Conservation (phyloP, 495 filamentous ascomycete genomes). For the Amorphotheca resinae region DNA sequence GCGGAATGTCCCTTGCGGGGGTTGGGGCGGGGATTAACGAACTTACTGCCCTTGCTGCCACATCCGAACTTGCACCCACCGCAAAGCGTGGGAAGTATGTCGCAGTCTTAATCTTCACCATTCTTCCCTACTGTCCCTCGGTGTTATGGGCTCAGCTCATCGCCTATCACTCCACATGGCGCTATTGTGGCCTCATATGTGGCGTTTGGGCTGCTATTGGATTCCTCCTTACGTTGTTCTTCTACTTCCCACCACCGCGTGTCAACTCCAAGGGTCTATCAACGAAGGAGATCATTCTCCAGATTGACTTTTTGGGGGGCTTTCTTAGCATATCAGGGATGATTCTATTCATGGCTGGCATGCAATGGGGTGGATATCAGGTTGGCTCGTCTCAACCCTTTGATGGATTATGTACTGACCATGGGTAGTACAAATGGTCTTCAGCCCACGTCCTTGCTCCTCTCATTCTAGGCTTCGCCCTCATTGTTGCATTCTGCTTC, state of each 20-base stretch:
- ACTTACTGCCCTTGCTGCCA: conserved; percentile 54
- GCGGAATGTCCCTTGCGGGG: conserved; percentile 49
- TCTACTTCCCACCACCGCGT: conserved; percentile 56
- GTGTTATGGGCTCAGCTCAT: conserved; percentile 63
- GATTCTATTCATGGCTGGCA: conserved; percentile 50
- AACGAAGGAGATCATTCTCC: conserved; percentile 36
- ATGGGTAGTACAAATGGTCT: conserved; percentile 36
- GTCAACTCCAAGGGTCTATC: conserved; percentile 38
- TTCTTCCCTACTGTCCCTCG: conserved; percentile 54
- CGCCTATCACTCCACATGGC: conserved; percentile 44
- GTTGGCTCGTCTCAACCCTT: background rate
- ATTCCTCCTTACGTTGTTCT: conserved; percentile 44
- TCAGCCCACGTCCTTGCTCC: conserved; percentile 49
- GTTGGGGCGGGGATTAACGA: conserved; percentile 53
- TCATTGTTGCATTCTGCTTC: conserved; percentile 43
- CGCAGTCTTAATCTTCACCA: conserved; percentile 52
- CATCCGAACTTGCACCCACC: conserved; percentile 57
- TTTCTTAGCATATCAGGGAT: conserved; percentile 53
- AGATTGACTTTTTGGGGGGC: conserved; percentile 56
- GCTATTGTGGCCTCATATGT: conserved; percentile 50
- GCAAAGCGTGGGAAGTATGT: conserved; percentile 57
- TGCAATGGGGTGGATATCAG: conserved; percentile 60
- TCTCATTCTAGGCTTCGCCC: conserved; percentile 40
- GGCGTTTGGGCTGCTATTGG: conserved; percentile 50
- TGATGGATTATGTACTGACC: background rate